Base-by-base conservation (phyloP, 2,329 filamentous ascomycete genomes). In the Apiospora phragmitis region DNA sequence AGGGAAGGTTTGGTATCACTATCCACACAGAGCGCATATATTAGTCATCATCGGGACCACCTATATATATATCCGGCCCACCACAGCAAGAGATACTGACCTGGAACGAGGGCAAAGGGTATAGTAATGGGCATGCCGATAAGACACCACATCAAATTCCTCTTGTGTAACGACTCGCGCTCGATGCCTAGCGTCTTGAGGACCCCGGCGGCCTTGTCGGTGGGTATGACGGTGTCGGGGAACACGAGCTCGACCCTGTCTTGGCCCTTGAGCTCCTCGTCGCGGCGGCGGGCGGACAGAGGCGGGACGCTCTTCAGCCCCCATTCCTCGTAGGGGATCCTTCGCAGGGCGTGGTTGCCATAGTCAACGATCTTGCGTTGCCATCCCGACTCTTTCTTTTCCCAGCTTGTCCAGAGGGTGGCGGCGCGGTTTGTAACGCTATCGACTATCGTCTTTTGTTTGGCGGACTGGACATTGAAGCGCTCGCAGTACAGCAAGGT, bases 241-340 rank as follows among this genome's bases (percentile, higher is more conserved):
- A 93, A 98, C 68, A 94, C 84, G 41, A 98, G 87, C 75, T 94
- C 89, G 72, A 94, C 89, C 76, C 89, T 90, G 68, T 90, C 88
- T 47, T 88, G 89, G 68, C 89, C 81, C 29, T 68, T 49, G 67
- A 90, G 77, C 75, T 93, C 90, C 68, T 93, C 90, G 67, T 88
- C 85, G 75, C 89, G 87, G 71, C 90, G 87, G 74, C 89, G 88
- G 70, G 89, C 84, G 55, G 91, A 94, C 75, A 97, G 85, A 29
- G 95, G 92, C 62, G 96, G 96, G 68, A 99, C 91, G 45, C 94
- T 97, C 84, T 98, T 98, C 75, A 99, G 87, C 0, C 94, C 94
- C 96, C 96, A 99, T 91, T 99, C 96, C 83, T 98, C 93, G 80
- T 93, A 98, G 3, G 96, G 93, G 77, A 99, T 97, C 73, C 94